Evolutionary conservation across 139 green algal species (phyloP).

Genomic region (Medakamo hakoo): DNA sequence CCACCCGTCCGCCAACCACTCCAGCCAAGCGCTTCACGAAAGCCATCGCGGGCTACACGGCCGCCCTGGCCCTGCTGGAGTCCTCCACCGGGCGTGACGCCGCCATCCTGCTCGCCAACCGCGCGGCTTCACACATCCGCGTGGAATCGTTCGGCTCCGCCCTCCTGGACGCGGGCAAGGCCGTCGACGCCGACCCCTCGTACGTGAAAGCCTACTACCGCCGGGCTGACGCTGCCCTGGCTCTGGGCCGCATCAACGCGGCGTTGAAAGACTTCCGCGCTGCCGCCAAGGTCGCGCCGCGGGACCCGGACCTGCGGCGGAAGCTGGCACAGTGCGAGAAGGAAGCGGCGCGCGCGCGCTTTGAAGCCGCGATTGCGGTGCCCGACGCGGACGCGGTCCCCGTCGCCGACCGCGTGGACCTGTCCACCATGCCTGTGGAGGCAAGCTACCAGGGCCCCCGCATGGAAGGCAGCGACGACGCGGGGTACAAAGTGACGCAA

Average conservation of each 20-base stretch:
- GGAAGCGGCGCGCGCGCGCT: slow-evolving; percentile 67
- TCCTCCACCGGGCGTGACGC: too few relatives aligned
- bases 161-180: slow-evolving; percentile 68
- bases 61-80: slow-evolving; percentile 59
- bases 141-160: slow-evolving; percentile 84
- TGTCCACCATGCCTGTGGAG: slow-evolving; percentile 62
- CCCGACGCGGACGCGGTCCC: slow-evolving; percentile 22
- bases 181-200: slow-evolving; percentile 64
- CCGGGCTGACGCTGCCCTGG: slow-evolving; percentile 70
- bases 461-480: slow-evolving; percentile 43
- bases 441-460: slow-evolving; percentile 64
- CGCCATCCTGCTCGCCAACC: slow-evolving; percentile 74
- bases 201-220: slow-evolving; percentile 90
- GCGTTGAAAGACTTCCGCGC: slow-evolving; percentile 78
- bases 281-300: slow-evolving; percentile 50
- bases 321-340: slow-evolving; percentile 81
- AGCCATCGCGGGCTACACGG: slow-evolving; percentile 67
- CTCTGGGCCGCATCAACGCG: slow-evolving; percentile 72
- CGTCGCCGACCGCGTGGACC: slow-evolving; percentile 36
- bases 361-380: slow-evolving; percentile 69
- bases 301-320: slow-evolving; percentile 73
- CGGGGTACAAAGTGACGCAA: slow-evolving; percentile 49
- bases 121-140: slow-evolving; percentile 69
- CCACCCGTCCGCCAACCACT: neutral
- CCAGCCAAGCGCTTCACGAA: slow-evolving; percentile 66